A percentile compares a stretch with the other conserved stretches of the same genome.
These are phyloP conservation scores for Suhomyces kilbournensis DNA, from an alignment of 805 yeast genomes.

Conservation along the genomic window DNA sequence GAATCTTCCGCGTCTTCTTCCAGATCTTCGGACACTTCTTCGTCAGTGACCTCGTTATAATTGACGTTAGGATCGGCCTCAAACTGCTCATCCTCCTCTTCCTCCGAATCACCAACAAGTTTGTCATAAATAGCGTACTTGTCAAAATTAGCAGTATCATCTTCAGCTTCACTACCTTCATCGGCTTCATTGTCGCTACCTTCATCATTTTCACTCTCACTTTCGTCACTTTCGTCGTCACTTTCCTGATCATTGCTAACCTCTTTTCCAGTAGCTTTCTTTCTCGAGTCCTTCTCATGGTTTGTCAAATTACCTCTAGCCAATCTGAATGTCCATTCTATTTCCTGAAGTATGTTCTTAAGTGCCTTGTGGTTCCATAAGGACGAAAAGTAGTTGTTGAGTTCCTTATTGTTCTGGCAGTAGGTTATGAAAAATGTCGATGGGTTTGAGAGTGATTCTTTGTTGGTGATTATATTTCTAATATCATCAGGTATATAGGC, in stretches of 20 bases:
- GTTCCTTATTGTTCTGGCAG: constrained; percentile 36
- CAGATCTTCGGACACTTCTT: constrained; percentile 37
- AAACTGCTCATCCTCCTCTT: constrained; percentile 29
- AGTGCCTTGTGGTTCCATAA: constrained; percentile 44
- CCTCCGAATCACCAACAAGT: constrained; percentile 44
- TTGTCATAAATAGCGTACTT: constrained; percentile 36
- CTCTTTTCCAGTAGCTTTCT: constrained; percentile 19
- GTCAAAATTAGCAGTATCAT: constrained; percentile 19
- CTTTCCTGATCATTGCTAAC: constrained; percentile 11
- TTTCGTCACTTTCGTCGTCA: constrained; percentile 14
- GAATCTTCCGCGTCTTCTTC: constrained; percentile 11
- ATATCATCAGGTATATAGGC: constrained; percentile 30
- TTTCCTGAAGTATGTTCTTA: constrained; percentile 32
- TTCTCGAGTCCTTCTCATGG: constrained; percentile 32
- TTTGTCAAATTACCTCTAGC: constrained; percentile 45
- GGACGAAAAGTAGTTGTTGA: constrained; percentile 48
- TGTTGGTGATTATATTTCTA: constrained; percentile 23
- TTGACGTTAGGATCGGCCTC: constrained; percentile 37
- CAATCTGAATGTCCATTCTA: constrained; percentile 45
- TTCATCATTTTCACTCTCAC: constrained; percentile 13
- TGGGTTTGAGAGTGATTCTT: constrained; percentile 40
- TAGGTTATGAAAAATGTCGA: constrained; percentile 41
- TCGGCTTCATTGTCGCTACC: constrained; percentile 15
- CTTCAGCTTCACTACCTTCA: constrained; percentile 17
- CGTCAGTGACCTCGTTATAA: constrained; percentile 65